Evolutionary conservation across 164 flowering plant species (phyloP).

Genomic region (Paratinospora sagittata): DNA sequence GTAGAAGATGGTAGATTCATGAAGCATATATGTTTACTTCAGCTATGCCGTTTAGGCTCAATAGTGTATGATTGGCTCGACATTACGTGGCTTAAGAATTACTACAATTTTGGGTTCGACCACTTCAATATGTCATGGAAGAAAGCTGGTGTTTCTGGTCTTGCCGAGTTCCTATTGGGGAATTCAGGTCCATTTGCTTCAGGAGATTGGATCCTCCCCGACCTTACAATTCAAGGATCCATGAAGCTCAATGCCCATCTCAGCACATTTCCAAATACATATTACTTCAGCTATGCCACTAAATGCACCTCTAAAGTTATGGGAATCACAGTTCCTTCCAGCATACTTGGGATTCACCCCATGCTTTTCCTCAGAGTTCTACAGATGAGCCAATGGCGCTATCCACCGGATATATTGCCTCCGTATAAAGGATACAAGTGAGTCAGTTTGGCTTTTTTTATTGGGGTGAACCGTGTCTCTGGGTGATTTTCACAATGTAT

Average conservation of each 20-base stretch:
- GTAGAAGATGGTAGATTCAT: conserved; percentile 77
- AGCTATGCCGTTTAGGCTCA: conserved; percentile 74
- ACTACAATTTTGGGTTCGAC: conserved; percentile 91
- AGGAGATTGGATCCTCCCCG: conserved; percentile 96
- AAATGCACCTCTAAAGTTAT: conserved; percentile 66
- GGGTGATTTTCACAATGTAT: background rate
- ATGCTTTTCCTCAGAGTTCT: conserved; percentile 71
- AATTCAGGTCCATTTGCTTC: conserved; percentile 93
- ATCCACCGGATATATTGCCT: conserved; percentile 61
- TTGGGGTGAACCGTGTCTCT: background rate
- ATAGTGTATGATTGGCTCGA: conserved; percentile 86
- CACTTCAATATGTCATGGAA: conserved; percentile 84
- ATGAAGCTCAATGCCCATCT: conserved; percentile 50
- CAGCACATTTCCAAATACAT: conserved; percentile 75
- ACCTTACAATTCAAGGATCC: conserved; percentile 90
- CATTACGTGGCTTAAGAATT: conserved; percentile 68
- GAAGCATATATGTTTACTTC: conserved; percentile 72
- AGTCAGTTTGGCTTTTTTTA: background rate
- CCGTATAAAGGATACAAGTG: conserved; percentile 99
- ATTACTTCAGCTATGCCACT: conserved; percentile 94
- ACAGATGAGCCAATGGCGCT: conserved; percentile 88
- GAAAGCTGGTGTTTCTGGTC: conserved; percentile 76
- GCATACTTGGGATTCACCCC: conserved; percentile 71
- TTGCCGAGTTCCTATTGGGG: conserved; percentile 72
- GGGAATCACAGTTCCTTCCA: conserved; percentile 77